Percentiles rank a stretch among this genome's conserved stretches.
These are phyloP conservation scores for Podospora pseudopauciseta DNA, from an alignment of 495 filamentous ascomycete species.

Conservation along the genomic window DNA sequence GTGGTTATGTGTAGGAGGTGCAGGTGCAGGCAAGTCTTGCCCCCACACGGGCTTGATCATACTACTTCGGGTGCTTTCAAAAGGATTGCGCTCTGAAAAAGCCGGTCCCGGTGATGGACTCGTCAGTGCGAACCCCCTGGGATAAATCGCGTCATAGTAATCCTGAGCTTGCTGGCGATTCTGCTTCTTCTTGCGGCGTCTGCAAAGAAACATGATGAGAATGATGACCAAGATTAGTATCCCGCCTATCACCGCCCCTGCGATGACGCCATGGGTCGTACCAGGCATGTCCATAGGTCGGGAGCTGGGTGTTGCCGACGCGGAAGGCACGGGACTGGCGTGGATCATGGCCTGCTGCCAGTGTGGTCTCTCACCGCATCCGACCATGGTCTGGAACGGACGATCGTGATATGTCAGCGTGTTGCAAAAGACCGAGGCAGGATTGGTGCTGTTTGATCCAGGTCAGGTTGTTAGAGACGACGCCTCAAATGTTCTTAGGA, in stretches of 20 bases:
- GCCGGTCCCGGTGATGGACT: not conserved
- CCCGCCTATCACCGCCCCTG: not conserved
- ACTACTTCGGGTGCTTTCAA: not conserved
- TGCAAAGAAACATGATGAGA: not conserved
- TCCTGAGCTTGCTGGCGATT: not conserved
- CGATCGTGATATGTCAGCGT: not conserved
- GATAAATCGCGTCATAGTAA: not conserved
- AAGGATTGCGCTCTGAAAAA: not conserved
- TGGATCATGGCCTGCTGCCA: not conserved
- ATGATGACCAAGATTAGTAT: not conserved
- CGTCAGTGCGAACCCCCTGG: not conserved
- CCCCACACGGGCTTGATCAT: not conserved
- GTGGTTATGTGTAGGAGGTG: not conserved
- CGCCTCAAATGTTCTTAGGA: too few relatives aligned
- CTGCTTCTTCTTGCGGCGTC: not conserved
- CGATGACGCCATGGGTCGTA: not conserved
- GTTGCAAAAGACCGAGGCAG: not conserved
- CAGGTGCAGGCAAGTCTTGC: not conserved
- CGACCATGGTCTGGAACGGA: not conserved
- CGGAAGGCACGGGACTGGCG: not conserved
- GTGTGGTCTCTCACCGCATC: not conserved
- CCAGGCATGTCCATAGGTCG: not conserved
- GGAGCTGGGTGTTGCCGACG: not conserved
- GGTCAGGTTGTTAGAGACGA: too few relatives aligned
- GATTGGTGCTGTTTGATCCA: not conserved